Evolutionary conservation across 78 protist species (phyloP), one percentile per base, ranked within the genome.

Genomic region (Blattamonas nauphoetae): DNA sequence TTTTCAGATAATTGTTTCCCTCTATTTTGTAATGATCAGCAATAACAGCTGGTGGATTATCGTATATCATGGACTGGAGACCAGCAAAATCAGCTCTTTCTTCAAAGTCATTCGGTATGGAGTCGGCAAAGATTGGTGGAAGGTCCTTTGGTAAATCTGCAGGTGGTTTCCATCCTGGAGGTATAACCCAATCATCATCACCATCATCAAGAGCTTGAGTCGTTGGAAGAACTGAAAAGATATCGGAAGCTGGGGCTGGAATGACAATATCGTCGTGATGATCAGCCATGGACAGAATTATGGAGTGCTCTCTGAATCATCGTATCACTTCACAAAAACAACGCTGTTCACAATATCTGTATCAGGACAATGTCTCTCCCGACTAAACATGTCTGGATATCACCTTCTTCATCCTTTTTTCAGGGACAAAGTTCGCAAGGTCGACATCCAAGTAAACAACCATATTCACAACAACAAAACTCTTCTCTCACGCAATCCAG

Each of bases 1-100:
- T 21, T 32, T 55, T 84, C 41, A 84, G 29, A 45, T 6, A 45
- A 29, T 84, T 55, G 33, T 84, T 84, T 6, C 86, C 86, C 45
- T 55, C 38, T 84, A 33, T 64, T 32, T 84, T 84, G 33, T 33
- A 84, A 32, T 84, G 29, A 5, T 84, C 86, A 11, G 86, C 86
- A 84, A 21, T 5, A 6, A 6, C 21, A 5, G 29, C 86, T 21
- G 86, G 86, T 32, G 44, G 11, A 44, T 6, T 6, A 63, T 84
- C 86, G 42, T 84, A 84, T 29, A 84, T 44, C 33, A 84, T 29
- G 33, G 21, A 29, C 33, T 84, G 86, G 79, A 84, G 29, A 34
- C 55, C 86, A 11, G 5, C 42, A 34, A 84, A 45, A 21, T 84
- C 86, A 6, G 86, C 38, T 6, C 42, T n/a, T 6, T 84, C 86